Evolutionary conservation across 1,139 yeast species (phyloP).

Genomic region (Taphrina confusa): DNA sequence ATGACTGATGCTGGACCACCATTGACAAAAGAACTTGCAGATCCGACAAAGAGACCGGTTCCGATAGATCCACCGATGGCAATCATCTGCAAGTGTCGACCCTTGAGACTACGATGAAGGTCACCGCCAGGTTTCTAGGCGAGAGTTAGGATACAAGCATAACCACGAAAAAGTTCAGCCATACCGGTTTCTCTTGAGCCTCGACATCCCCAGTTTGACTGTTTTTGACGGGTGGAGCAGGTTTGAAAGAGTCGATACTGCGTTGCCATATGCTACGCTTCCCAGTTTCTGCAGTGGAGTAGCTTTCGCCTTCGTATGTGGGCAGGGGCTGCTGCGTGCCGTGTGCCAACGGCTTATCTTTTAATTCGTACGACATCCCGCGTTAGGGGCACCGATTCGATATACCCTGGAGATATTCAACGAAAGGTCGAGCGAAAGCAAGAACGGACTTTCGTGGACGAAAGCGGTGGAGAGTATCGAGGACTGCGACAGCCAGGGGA

Average conservation of each 20-base stretch:
- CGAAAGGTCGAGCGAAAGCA: too few species aligned
- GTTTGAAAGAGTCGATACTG: constrained; percentile 23
- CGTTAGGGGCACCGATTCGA: neutral
- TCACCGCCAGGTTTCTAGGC: constrained; percentile 27
- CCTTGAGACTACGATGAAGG: constrained; percentile 49
- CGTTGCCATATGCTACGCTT: constrained; percentile 20
- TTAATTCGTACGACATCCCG: constrained; percentile 16
- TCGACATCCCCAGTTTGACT: constrained; percentile 10
- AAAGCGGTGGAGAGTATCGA: too few species aligned
- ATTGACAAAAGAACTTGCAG: constrained; percentile 57
- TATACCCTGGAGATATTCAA: too few species aligned
- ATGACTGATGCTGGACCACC: constrained; percentile 72
- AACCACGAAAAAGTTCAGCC: too few species aligned
- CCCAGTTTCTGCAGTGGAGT: constrained; percentile 2
- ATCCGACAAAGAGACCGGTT: constrained; percentile 66
- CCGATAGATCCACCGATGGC: constrained; percentile 63
- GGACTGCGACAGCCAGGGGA: too few species aligned
- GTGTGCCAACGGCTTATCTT: constrained; percentile 14
- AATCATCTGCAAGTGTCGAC: constrained; percentile 60
- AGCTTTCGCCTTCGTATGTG: constrained; percentile 6
- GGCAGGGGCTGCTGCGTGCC: neutral
- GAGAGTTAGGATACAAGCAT: too few species aligned
- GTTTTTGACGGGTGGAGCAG: neutral
- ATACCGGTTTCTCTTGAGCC: constrained; percentile 12
- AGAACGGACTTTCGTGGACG: too few species aligned